Conservation (phyloP, 202 grass and related monocot genomes). For the Carex sylvatica region DNA sequence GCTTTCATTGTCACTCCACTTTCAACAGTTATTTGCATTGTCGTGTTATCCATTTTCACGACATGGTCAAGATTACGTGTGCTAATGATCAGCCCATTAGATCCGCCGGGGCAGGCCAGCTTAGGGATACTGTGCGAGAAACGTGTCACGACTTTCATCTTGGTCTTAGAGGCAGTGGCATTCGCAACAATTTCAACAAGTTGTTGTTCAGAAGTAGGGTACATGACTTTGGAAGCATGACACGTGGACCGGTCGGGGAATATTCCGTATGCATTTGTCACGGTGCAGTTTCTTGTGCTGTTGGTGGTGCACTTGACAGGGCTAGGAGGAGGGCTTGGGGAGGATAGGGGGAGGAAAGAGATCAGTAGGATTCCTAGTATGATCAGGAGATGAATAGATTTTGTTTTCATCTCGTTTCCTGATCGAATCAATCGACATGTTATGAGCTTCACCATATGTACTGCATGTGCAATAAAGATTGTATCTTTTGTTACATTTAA, state of each 20-base stretch:
- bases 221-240: constrained; percentile 40
- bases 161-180: constrained; percentile 29
- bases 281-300: constrained; percentile 38
- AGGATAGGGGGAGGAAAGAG: not conserved
- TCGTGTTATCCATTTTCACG: constrained; percentile 28
- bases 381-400: not conserved
- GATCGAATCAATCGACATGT: too few relatives aligned
- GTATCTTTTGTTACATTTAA: too few relatives aligned
- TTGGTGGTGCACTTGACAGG: constrained; percentile 27
- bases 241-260: constrained; percentile 69
- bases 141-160: constrained; percentile 58
- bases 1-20: constrained; percentile 46
- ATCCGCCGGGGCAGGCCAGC: constrained; percentile 62
- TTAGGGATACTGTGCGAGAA: constrained; percentile 79
- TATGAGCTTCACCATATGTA: too few relatives aligned
- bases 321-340: constrained; percentile 29
- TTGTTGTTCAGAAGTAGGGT: constrained; percentile 59
- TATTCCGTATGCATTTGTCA: constrained; percentile 63
- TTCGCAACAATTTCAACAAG: constrained; percentile 43
- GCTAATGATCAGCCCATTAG: constrained; percentile 39
- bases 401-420: not conserved
- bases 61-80: constrained; percentile 42
- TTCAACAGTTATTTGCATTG: constrained; percentile 39
- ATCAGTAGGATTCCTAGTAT: not conserved
- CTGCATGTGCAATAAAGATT: too few relatives aligned